Evolutionary conservation across 371 early-diverging fungal species (phyloP).

Genomic region (Mortierella sp.): DNA sequence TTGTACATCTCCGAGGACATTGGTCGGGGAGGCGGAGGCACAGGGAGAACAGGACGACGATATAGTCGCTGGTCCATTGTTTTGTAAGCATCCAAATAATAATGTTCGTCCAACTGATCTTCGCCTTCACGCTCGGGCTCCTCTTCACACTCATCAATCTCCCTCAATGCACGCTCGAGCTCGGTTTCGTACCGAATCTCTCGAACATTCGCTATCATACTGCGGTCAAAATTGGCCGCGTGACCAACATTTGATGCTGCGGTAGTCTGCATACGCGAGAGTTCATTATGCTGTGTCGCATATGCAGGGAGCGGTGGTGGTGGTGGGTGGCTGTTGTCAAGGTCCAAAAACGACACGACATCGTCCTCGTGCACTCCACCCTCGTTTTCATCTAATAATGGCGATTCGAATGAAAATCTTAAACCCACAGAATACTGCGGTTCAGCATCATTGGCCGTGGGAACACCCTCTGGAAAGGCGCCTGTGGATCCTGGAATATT

Average conservation of each 20-base stretch:
- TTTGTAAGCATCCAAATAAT: slow-evolving; percentile 51
- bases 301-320: not conserved
- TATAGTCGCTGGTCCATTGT: slow-evolving; percentile 53
- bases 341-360: slow-evolving; percentile 24
- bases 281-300: not conserved
- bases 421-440: not conserved
- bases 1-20: slow-evolving; percentile 47
- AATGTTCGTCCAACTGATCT: slow-evolving; percentile 39
- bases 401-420: not conserved
- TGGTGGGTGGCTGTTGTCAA: slow-evolving; percentile 1
- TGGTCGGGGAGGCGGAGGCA: slow-evolving; percentile 26
- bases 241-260: slow-evolving; percentile 1
- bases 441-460: not conserved
- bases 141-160: slow-evolving; percentile 42
- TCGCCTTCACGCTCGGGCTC: slow-evolving; percentile 41
- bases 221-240: not conserved
- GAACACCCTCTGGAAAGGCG: slow-evolving; percentile 20
- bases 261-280: not conserved
- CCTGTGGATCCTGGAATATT: not conserved
- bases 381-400: not conserved
- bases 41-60: slow-evolving; percentile 32
- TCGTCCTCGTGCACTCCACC: slow-evolving; percentile 18
- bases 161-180: slow-evolving; percentile 26
- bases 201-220: not conserved
- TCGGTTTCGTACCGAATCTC: slow-evolving; percentile 7